Evolutionary conservation across 441 rosid genomes (phyloP), one percentile per base, ranked within the genome.

Genomic region (Erodium moschatum): DNA sequence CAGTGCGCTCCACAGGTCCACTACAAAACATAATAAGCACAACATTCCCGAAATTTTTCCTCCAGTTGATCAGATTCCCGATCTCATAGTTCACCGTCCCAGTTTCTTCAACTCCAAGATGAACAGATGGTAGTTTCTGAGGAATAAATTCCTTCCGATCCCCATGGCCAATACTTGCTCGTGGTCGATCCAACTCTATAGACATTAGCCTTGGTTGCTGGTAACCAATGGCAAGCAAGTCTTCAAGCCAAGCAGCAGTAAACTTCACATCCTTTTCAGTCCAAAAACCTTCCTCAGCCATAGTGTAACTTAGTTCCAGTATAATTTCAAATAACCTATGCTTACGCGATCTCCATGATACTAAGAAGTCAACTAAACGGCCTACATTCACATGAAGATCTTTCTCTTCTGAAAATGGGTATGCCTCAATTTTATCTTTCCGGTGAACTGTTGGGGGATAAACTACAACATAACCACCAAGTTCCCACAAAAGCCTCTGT

Each of bases 271-370:
- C 96, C 81, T 83, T 86, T 66, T 91, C 95, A 0, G 84, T 85
- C 97, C 97, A 91, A 79, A 89, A 91, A 65, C 92, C 90, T 69
- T 86, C 96, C 80, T 92, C 95, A n/a, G 87, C 90, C 95, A 92
- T 89, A 64, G 81, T 85, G 70, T 76, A 87, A 77, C 97, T 91
- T 78, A 91, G 74, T 63, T 91, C 92, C 74, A 91, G 71, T 67
- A 89, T 78, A 79, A 86, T 91, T 72, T 91, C 95, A 70, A 89
- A 89, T 80, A 89, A 60, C 66, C 86, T 73, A 80, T 91, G 96
- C 79, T 83, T 87, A 69, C 73, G 81, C 6, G 97, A 91, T 73
- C 97, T 85, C 97, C 97, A 91, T 0, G 82, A 81, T 62, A 85
- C 82, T 81, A 91, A 81, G 80, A 86, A 91, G 71, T 88, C 85